phyloP scores from a whole-genome alignment of 75 land plant genomes.

The Cryptomeria japonica region DNA sequence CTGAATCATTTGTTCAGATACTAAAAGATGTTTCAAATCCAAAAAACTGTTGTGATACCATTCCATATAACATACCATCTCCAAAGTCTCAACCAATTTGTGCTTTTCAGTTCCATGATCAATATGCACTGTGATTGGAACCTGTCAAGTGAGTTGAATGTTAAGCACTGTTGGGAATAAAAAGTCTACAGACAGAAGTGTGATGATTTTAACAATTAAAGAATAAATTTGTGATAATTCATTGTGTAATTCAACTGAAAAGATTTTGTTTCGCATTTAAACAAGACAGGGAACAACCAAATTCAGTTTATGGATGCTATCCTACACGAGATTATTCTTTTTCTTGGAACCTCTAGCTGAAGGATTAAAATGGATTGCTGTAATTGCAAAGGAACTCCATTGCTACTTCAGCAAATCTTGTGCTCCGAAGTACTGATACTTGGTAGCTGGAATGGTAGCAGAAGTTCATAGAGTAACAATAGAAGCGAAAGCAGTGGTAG shows the following conservation, averaged over 20 bases:
- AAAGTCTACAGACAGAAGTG: neutral
- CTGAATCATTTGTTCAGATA: neutral
- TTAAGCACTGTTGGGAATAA: neutral
- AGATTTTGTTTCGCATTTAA: neutral
- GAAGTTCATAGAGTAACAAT: neutral
- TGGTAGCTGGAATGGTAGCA: neutral
- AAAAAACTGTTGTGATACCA: neutral
- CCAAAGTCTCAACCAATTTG: constrained; percentile 66
- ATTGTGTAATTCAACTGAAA: neutral
- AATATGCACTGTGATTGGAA: constrained; percentile 91
- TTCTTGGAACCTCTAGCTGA: neutral
- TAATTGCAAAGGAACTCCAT: neutral
- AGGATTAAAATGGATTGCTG: neutral
- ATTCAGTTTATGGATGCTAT: neutral
- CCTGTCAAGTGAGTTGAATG: constrained; percentile 43
- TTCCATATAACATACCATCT: constrained; percentile 51
- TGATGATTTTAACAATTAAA: neutral
- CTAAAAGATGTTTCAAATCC: neutral
- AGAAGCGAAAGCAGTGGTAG: too few relatives aligned
- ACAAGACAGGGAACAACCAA: neutral
- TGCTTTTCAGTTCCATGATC: constrained; percentile 88
- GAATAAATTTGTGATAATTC: neutral
- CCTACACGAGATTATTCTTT: neutral
- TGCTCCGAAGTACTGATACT: neutral
- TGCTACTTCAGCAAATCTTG: neutral